phyloP scores from a whole-genome alignment of 2,329 filamentous ascomycete genomes.

The Fusarium sp. region DNA sequence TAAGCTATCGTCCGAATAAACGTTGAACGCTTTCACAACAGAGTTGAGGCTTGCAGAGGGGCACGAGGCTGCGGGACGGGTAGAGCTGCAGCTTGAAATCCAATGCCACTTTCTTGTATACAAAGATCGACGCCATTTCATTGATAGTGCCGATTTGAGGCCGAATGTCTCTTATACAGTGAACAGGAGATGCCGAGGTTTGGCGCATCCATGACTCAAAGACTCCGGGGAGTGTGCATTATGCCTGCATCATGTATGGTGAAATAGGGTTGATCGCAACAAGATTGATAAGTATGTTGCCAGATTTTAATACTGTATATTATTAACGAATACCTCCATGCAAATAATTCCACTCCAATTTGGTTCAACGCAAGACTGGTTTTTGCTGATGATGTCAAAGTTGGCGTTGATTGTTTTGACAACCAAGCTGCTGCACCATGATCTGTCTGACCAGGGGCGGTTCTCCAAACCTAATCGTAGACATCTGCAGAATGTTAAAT shows the following conservation, averaged over 20 bases:
- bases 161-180: not conserved
- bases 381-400: too few relatives aligned
- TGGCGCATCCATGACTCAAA: slow-evolving; percentile 12
- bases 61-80: slow-evolving; percentile 6
- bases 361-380: too few relatives aligned
- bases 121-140: not conserved
- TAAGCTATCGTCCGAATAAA: slow-evolving; percentile 4
- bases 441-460: too few relatives aligned
- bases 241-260: not conserved
- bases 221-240: slow-evolving; percentile 15
- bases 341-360: too few relatives aligned
- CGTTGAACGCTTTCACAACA: not conserved
- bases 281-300: not conserved
- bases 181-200: not conserved
- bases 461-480: too few relatives aligned
- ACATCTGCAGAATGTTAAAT: too few relatives aligned
- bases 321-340: too few relatives aligned
- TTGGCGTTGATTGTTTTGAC: too few relatives aligned
- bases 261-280: not conserved
- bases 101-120: not conserved
- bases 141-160: slow-evolving; percentile 9
- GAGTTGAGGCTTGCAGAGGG: slow-evolving; percentile 12
- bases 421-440: too few relatives aligned
- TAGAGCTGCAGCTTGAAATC: slow-evolving; percentile 8
- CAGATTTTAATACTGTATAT: not conserved